These are phyloP conservation scores for Kluyveromyces siamensis DNA, from an alignment of 805 yeast species.

Conservation along the genomic window DNA sequence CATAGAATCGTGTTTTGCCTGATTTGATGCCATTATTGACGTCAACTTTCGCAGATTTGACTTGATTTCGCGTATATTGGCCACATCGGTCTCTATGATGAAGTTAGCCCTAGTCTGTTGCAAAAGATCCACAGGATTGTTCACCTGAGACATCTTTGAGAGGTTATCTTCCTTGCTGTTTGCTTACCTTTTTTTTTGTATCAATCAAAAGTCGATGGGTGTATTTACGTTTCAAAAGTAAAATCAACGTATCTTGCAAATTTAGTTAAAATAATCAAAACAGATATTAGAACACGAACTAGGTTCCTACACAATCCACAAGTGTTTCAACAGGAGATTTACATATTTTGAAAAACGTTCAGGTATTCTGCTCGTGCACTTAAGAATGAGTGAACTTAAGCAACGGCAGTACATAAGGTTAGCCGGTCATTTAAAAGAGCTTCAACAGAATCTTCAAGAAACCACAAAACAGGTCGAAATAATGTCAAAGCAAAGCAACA, in stretches of 20 bases:
- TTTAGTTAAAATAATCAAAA: too few relatives aligned
- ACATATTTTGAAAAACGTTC: too few relatives aligned
- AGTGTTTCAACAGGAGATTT: too few relatives aligned
- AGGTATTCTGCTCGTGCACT: not conserved
- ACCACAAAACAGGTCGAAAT: constrained; percentile 21
- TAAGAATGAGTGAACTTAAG: constrained; percentile 17
- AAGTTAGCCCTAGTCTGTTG: constrained; percentile 19
- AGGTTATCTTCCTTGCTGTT: not conserved
- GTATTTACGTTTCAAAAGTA: too few relatives aligned
- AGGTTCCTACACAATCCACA: too few relatives aligned
- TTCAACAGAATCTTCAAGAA: constrained; percentile 19
- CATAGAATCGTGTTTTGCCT: constrained; percentile 5
- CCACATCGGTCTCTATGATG: constrained; percentile 20
- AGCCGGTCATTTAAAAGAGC: constrained; percentile 19
- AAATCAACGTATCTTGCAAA: too few relatives aligned
- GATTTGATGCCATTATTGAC: constrained; percentile 6
- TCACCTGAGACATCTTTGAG: constrained; percentile 5
- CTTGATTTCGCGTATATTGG: constrained; percentile 4
- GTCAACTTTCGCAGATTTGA: constrained; percentile 6
- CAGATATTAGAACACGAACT: too few relatives aligned
- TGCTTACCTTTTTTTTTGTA: not conserved
- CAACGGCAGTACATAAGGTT: constrained; percentile 26
- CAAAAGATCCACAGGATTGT: constrained; percentile 16
- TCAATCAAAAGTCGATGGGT: not conserved
- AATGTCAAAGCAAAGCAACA: constrained; percentile 25